Base-by-base conservation (phyloP, 805 yeast genomes). In the Candida insectorum region DNA sequence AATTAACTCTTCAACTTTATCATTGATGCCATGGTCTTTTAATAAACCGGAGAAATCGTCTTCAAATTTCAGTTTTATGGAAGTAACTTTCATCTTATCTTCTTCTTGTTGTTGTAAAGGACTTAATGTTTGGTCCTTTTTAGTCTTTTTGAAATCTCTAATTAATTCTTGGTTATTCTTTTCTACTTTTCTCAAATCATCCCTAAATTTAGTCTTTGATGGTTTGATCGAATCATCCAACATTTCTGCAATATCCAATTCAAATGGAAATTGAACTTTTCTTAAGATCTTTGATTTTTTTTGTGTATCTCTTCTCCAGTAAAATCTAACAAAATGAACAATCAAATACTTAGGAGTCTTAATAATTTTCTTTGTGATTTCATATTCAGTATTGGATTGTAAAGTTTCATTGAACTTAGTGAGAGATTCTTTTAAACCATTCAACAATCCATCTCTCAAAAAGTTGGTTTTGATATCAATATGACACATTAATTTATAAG, bases 191-290 rank as follows among this genome's bases (percentile, higher is more conserved):
- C 88, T 78, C 38, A 87, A 69, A 35, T 78, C 77, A 41, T 89
- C 97, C 53, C 97, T 79, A 4, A 77, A 73, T 26, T 79, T 74
- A 14, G 80, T 70, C 52, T 88, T 80, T 37, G 77, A 76, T 10
- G 66, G 64, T 52, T 77, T 79, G 44, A 88, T 75, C 8, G 77
- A 79, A n/a, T 79, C 88, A 38, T 88, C 88, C 48, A 93, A 71
- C 64, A 89, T 65, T 53, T 89, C 97, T 12, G 89, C 75, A 24
- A 87, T 69, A 56, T 93, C 99, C 37, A 91, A 67, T 58, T 85
- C 93, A 62, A 88, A 85, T 26, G 99, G 99, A 65, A 93, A 93
- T 43, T 81, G 85, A 16, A 93, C 98, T 63, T 83, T 87, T 56
- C 98, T 80, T 56, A 93, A 71, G 54, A 93, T 93, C 62, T 93